These are phyloP conservation scores for Colletotrichum melonis DNA, from an alignment of 2,329 filamentous ascomycete species.

Conservation along the genomic window DNA sequence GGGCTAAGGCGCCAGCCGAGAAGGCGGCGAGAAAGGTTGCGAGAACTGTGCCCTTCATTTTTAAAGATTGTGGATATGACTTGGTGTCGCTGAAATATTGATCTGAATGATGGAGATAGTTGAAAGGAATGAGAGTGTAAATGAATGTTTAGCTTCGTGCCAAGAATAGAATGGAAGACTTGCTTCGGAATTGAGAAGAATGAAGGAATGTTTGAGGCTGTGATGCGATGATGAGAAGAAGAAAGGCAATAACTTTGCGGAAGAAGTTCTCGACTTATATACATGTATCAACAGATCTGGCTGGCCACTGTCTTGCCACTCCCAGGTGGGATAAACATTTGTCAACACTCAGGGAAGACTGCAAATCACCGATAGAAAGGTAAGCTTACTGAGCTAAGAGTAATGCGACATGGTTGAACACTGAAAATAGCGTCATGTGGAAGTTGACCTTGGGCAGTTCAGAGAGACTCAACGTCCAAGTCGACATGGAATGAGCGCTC, in stretches of 20 bases:
- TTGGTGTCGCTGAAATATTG: background rate
- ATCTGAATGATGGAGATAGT: background rate
- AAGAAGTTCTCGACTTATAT: background rate
- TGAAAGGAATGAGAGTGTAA: background rate
- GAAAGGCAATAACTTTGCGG: background rate
- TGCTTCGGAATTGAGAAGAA: background rate
- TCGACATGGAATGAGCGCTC: too few species aligned
- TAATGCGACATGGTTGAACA: background rate
- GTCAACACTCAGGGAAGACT: background rate
- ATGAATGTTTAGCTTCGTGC: background rate
- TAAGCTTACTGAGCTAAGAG: background rate
- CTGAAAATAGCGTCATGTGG: background rate
- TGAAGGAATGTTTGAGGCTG: background rate
- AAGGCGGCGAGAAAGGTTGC: constrained; percentile 1
- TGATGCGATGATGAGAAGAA: background rate
- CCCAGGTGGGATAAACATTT: background rate
- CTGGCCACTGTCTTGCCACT: background rate
- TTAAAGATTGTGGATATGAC: background rate
- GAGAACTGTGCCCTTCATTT: constrained; percentile 20
- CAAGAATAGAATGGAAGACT: background rate
- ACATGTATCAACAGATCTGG: background rate
- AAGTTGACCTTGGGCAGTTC: background rate
- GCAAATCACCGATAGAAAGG: background rate
- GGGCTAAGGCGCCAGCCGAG: background rate
- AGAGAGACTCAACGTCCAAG: background rate